Conservation (phyloP, 768 basidiomycete species). For the Cystofilobasidium capitatum region DNA sequence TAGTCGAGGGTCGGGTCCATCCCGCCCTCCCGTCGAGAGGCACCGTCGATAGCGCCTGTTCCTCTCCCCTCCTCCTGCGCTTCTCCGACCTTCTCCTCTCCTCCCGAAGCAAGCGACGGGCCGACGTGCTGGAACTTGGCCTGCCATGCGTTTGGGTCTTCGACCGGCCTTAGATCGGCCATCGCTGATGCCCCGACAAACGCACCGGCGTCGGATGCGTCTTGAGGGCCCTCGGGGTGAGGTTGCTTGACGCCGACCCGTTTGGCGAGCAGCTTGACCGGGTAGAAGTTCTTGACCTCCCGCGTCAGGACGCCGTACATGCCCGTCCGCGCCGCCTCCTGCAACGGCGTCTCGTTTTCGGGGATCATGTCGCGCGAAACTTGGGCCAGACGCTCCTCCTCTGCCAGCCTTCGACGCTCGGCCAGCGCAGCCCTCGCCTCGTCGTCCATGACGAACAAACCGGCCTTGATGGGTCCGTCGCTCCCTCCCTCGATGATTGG, state of each 20-base stretch:
- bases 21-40: neutral
- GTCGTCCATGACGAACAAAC: slow-evolving; percentile 38
- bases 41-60: neutral
- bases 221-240: slow-evolving; percentile 46
- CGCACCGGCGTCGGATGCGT: slow-evolving; percentile 20
- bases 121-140: slow-evolving; percentile 24
- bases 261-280: slow-evolving; percentile 77
- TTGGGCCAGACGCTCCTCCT: slow-evolving; percentile 43
- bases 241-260: slow-evolving; percentile 88
- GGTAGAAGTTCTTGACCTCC: slow-evolving; percentile 63
- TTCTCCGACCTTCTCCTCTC: neutral
- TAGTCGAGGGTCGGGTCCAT: slow-evolving; percentile 49
- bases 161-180: slow-evolving; percentile 1
- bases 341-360: slow-evolving; percentile 61
- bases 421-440: slow-evolving; percentile 13
- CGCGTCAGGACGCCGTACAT: slow-evolving; percentile 87
- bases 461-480: slow-evolving; percentile 40
- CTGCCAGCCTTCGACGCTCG: slow-evolving; percentile 40
- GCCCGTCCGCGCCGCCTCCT: slow-evolving; percentile 68
- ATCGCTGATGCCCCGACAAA: neutral
- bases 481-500: slow-evolving; percentile 32
- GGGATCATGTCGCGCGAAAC: slow-evolving; percentile 33
- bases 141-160: slow-evolving; percentile 28
- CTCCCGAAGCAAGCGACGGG: too few species aligned
- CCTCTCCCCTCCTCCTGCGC: neutral